These are phyloP conservation scores for Blastomyces silverae DNA, from an alignment of 2,329 filamentous ascomycete genomes.

Conservation along the genomic window DNA sequence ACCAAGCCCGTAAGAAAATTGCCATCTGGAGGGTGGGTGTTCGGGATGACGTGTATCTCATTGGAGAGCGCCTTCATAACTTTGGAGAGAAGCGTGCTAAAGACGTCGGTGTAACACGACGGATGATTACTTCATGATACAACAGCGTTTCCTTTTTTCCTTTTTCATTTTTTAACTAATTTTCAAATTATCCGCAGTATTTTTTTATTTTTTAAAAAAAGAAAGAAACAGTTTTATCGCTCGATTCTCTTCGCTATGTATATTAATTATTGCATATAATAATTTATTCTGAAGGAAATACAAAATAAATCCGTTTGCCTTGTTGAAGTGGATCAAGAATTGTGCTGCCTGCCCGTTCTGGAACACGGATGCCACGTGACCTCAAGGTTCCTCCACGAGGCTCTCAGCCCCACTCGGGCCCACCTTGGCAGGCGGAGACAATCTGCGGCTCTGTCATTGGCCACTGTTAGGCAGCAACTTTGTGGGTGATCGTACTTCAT, in stretches of 20 bases:
- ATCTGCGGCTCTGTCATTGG: slow-evolving; percentile 12
- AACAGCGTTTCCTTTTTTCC: slow-evolving; percentile 6
- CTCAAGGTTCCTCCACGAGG: not conserved
- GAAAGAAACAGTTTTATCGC: too few relatives aligned
- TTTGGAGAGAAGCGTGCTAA: slow-evolving; percentile 58
- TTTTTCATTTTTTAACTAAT: too few relatives aligned
- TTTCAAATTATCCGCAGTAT: not conserved
- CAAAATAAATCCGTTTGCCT: not conserved
- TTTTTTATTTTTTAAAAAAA: too few relatives aligned
- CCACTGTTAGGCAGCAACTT: slow-evolving; percentile 12
- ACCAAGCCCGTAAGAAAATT: slow-evolving; percentile 49
- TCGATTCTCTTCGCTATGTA: not conserved
- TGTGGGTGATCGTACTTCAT: not conserved
- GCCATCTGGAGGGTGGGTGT: slow-evolving; percentile 73
- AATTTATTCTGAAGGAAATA: too few relatives aligned
- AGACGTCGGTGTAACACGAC: slow-evolving; percentile 35
- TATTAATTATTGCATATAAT: not conserved
- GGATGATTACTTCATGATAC: slow-evolving; percentile 31
- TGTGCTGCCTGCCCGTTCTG: not conserved
- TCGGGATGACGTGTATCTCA: slow-evolving; percentile 89
- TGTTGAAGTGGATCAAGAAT: not conserved
- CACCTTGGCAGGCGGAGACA: slow-evolving; percentile 11
- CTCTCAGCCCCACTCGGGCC: slow-evolving; percentile 8
- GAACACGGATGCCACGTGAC: not conserved
- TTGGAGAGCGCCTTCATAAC: slow-evolving; percentile 91